A percentile compares a stretch with the other conserved stretches of the same genome.
phyloP scores from a whole-genome alignment of 2,329 filamentous ascomycete genomes.

The Cladosporium sp. region DNA sequence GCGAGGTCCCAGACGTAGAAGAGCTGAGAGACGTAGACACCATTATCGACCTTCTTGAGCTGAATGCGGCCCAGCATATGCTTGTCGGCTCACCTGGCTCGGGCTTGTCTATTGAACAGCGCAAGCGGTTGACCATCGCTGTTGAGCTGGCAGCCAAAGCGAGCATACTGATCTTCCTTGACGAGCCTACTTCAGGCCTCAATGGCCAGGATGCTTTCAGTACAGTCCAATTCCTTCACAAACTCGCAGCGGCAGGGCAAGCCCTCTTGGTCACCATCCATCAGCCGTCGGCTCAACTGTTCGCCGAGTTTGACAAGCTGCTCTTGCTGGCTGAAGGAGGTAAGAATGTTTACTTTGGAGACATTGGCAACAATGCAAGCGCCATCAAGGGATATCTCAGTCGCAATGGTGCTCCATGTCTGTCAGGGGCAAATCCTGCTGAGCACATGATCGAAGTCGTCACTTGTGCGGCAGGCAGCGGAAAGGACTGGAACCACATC shows the following conservation, averaged over 20 bases:
- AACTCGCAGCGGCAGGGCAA: conserved; percentile 62
- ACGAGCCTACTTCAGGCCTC: conserved; percentile 53
- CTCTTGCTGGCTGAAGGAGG: conserved; percentile 61
- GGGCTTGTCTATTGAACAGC: conserved; percentile 55
- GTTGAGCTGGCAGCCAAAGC: conserved; percentile 56
- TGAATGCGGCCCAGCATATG: conserved; percentile 62
- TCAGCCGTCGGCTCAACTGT: conserved; percentile 63
- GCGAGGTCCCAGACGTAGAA: conserved; percentile 54
- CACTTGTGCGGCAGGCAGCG: conserved; percentile 38
- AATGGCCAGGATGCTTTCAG: conserved; percentile 63
- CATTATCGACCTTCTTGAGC: conserved; percentile 60
- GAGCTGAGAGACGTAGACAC: conserved; percentile 66
- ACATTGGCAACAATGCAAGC: conserved; percentile 42
- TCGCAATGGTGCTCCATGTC: conserved; percentile 50
- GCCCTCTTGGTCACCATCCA: conserved; percentile 68
- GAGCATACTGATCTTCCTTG: conserved; percentile 59
- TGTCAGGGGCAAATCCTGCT: conserved; percentile 50
- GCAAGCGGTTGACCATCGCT: conserved; percentile 54
- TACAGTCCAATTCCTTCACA: conserved; percentile 54
- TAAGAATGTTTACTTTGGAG: conserved; percentile 64
- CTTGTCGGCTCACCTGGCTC: conserved; percentile 58
- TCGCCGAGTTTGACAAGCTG: conserved; percentile 63
- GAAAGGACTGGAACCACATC: conserved; percentile 41
- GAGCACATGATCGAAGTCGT: conserved; percentile 50
- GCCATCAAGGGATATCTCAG: conserved; percentile 48